A percentile compares a stretch with the other conserved stretches of the same genome.
phyloP scores from a whole-genome alignment of 2,329 filamentous ascomycete genomes.

The Colletotrichum sp. region DNA sequence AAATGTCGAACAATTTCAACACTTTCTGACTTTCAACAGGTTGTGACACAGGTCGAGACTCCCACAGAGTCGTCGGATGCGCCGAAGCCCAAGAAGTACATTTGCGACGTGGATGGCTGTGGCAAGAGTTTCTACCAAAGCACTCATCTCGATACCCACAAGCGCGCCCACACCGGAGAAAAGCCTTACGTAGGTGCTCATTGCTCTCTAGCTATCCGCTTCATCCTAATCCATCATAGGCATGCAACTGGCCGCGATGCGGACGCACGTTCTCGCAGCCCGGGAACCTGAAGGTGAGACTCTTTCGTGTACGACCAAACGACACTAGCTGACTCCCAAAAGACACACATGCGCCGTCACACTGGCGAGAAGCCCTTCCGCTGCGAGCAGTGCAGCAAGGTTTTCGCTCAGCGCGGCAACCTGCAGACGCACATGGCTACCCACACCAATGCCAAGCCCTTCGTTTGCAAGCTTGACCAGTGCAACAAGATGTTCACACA shows the following conservation, averaged over 20 bases:
- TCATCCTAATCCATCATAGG: constrained; percentile 42
- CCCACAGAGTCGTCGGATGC: neutral
- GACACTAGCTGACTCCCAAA: neutral
- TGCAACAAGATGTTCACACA: constrained; percentile 91
- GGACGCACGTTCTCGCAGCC: constrained; percentile 84
- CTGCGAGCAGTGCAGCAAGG: constrained; percentile 80
- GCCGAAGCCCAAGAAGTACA: constrained; percentile 62
- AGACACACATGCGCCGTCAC: constrained; percentile 88
- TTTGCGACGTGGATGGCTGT: constrained; percentile 77
- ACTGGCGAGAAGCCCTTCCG: constrained; percentile 85
- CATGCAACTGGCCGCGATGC: constrained; percentile 76
- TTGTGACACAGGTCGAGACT: neutral
- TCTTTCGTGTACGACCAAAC: neutral
- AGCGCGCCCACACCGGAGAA: constrained; percentile 84
- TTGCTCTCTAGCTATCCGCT: neutral
- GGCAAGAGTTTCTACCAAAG: constrained; percentile 87
- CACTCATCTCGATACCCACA: constrained; percentile 91
- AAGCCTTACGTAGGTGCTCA: constrained; percentile 79
- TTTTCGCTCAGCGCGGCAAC: constrained; percentile 86
- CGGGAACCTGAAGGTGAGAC: constrained; percentile 82
- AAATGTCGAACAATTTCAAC: neutral
- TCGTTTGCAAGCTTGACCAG: constrained; percentile 78
- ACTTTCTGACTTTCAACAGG: neutral
- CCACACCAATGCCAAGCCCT: constrained; percentile 79
- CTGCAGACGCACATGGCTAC: constrained; percentile 83